Evolutionary conservation across 768 basidiomycete species (phyloP).

Genomic region (Galerina sulciceps): DNA sequence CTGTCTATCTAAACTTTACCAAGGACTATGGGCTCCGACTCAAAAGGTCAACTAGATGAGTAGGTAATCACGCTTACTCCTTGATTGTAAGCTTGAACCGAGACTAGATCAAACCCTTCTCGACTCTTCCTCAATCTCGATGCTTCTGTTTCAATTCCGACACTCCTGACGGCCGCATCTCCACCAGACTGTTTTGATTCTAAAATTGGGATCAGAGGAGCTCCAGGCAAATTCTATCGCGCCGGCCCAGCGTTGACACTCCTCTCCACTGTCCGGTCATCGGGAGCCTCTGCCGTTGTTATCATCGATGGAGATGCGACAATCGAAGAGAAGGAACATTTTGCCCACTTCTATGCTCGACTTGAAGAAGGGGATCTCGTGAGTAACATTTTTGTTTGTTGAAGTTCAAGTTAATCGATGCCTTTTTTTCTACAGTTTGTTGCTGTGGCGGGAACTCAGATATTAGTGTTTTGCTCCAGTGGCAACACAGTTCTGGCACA

Average conservation of each 20-base stretch:
- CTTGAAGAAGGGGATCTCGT: conserved; percentile 61
- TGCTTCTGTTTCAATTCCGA: conserved; percentile 51
- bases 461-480: conserved; percentile 66
- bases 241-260: conserved; percentile 49
- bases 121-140: conserved; percentile 55
- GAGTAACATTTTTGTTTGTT: conserved; percentile 19
- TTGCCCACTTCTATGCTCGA: conserved; percentile 51
- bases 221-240: conserved; percentile 67
- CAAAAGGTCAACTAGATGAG: conserved; percentile 26
- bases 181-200: conserved; percentile 34
- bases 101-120: conserved; percentile 27
- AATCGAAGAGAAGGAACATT: conserved; percentile 47
- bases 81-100: not conserved
- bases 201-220: conserved; percentile 44
- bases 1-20: conserved; percentile 1
- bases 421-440: conserved; percentile 50
- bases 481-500: conserved; percentile 48
- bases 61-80: conserved; percentile 20
- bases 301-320: conserved; percentile 42
- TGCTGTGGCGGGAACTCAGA: conserved; percentile 50
- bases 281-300: conserved; percentile 54
- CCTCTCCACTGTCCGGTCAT: conserved; percentile 54
- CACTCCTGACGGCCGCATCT: conserved; percentile 42
- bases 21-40: conserved; percentile 42
- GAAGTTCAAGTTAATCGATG: not conserved